phyloP scores from a whole-genome alignment of 2,329 filamentous ascomycete genomes.

The Coniella lustricola region DNA sequence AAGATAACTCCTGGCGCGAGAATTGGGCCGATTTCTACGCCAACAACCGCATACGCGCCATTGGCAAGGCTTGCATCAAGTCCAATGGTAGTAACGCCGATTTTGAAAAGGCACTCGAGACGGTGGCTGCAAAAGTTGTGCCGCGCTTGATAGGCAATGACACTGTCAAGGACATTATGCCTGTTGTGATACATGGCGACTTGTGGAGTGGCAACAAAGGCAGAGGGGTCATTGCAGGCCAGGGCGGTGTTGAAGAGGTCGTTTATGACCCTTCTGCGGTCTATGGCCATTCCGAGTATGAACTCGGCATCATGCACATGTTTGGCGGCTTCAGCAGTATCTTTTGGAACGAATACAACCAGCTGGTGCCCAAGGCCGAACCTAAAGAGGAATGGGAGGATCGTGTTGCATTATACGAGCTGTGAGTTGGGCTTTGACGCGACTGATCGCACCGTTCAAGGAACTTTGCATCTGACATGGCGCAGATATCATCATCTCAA shows the following conservation, averaged over 20 bases:
- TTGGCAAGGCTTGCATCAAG: conserved; percentile 50
- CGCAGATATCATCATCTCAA: conserved; percentile 81
- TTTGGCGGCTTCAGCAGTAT: conserved; percentile 74
- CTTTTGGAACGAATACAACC: conserved; percentile 74
- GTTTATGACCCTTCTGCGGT: conserved; percentile 76
- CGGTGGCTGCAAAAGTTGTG: conserved; percentile 58
- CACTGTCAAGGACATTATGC: conserved; percentile 57
- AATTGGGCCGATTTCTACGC: conserved; percentile 86
- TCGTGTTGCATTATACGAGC: conserved; percentile 70
- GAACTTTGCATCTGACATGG: conserved; percentile 15
- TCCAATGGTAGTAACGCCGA: conserved; percentile 59
- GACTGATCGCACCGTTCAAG: background rate
- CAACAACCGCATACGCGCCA: conserved; percentile 61
- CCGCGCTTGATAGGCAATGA: conserved; percentile 66
- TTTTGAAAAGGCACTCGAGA: conserved; percentile 57
- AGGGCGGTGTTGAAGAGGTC: conserved; percentile 58
- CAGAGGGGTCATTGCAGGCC: conserved; percentile 50
- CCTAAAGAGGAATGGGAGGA: conserved; percentile 81
- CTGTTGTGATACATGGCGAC: conserved; percentile 83
- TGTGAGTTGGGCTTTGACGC: conserved; percentile 46
- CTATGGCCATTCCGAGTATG: conserved; percentile 84
- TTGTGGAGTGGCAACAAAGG: conserved; percentile 87
- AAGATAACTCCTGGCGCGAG: conserved; percentile 66
- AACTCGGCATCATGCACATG: conserved; percentile 92
- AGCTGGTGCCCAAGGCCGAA: conserved; percentile 69